These are phyloP conservation scores for Botrytis hyacinthi DNA, from an alignment of 2,329 filamentous ascomycete species.

Conservation along the genomic window DNA sequence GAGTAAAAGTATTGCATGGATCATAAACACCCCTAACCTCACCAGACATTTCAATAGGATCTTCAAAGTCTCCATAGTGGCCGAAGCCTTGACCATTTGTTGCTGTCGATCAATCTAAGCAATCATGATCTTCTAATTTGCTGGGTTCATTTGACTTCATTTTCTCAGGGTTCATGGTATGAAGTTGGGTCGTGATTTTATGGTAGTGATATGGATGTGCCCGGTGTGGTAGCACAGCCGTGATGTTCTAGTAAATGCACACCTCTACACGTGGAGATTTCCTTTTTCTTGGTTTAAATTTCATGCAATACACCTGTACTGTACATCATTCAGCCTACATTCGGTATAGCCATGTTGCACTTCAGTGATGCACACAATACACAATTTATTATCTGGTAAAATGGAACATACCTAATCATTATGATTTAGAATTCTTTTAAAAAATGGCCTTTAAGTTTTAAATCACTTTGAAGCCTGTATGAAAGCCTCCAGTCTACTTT, in stretches of 20 bases:
- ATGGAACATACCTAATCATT: conserved; percentile 10
- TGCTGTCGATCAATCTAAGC: conserved; percentile 22
- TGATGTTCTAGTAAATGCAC: conserved; percentile 11
- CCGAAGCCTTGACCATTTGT: conserved; percentile 20
- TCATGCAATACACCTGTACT: conserved; percentile 16
- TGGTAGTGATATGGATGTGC: conserved; percentile 2
- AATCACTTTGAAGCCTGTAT: background rate
- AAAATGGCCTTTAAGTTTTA: conserved; percentile 1
- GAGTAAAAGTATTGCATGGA: conserved; percentile 16
- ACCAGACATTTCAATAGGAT: conserved; percentile 14
- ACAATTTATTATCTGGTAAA: conserved; percentile 2
- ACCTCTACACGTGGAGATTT: conserved; percentile 19
- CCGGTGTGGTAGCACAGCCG: conserved; percentile 20
- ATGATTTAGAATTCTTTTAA: background rate
- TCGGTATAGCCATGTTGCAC: conserved; percentile 14
- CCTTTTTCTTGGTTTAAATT: conserved; percentile 10
- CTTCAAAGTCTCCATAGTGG: conserved; percentile 18
- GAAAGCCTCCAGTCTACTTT: conserved; percentile 12
- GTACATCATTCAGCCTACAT: conserved; percentile 15
- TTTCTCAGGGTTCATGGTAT: conserved; percentile 14
- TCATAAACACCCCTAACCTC: conserved; percentile 14
- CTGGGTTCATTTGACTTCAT: background rate
- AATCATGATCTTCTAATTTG: conserved; percentile 14
- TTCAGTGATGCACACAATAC: conserved; percentile 1
- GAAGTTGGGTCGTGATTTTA: conserved; percentile 18